Percentiles rank a stretch among this genome's conserved stretches.
phyloP scores from a whole-genome alignment of 1,284 basidiomycete species.

The Fomitiporia mediterranea region DNA sequence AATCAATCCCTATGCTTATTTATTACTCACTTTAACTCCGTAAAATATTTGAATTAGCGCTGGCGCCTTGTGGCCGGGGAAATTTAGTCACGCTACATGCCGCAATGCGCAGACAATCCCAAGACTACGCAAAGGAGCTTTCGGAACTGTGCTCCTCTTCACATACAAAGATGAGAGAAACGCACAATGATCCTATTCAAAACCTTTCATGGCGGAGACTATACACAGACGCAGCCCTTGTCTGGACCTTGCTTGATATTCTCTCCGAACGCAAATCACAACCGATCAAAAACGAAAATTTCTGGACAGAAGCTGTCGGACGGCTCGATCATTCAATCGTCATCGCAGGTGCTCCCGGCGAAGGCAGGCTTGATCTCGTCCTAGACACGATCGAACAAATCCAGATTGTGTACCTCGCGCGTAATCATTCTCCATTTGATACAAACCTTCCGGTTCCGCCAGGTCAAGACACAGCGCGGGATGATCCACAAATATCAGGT shows the following conservation, averaged over 20 bases:
- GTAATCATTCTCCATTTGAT: too few species aligned
- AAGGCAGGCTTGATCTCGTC: constrained; percentile 54
- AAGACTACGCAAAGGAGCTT: constrained; percentile 1
- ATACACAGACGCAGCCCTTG: constrained; percentile 61
- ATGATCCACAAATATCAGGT: constrained; percentile 13
- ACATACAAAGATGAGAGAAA: constrained; percentile 10
- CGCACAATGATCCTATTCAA: background rate
- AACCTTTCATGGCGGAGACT: constrained; percentile 47
- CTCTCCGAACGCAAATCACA: constrained; percentile 24
- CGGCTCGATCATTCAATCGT: constrained; percentile 79
- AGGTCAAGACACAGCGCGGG: constrained; percentile 11
- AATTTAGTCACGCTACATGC: background rate
- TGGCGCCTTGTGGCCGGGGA: constrained; percentile 2
- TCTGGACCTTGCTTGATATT: constrained; percentile 44
- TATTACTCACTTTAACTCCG: background rate
- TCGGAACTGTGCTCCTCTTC: constrained; percentile 1
- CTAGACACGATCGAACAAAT: constrained; percentile 51
- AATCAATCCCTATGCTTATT: too few species aligned
- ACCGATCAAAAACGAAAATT: constrained; percentile 21
- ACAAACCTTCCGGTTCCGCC: constrained; percentile 34
- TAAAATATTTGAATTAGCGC: background rate
- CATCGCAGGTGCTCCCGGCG: constrained; percentile 74
- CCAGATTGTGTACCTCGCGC: too few species aligned
- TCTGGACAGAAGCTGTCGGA: constrained; percentile 39
- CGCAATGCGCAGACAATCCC: background rate